Conservation (phyloP, 2,329 filamentous ascomycete species). For the Apiospora sp. region DNA sequence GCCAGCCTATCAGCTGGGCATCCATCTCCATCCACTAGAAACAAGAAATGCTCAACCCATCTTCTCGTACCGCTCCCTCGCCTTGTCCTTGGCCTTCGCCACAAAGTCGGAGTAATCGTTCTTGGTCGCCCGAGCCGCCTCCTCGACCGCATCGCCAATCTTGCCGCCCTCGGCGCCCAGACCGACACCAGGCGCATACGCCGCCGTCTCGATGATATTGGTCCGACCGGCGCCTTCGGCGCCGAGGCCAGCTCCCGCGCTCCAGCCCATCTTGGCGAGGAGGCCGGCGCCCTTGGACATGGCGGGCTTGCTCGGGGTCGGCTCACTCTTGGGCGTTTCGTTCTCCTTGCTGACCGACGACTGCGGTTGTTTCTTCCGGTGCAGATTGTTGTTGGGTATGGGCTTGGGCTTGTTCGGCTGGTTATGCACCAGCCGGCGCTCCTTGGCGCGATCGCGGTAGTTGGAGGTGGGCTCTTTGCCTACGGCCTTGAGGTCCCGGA, state of each 20-base stretch:
- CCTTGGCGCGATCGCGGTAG: slow-evolving; percentile 73
- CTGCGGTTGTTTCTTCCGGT: slow-evolving; percentile 36
- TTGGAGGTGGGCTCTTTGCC: slow-evolving; percentile 45
- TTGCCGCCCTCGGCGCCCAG: slow-evolving; percentile 75
- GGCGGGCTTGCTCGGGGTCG: slow-evolving; percentile 43
- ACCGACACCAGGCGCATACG: slow-evolving; percentile 74
- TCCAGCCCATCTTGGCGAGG: slow-evolving; percentile 79
- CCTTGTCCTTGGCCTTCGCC: slow-evolving; percentile 70
- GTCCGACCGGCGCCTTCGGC: slow-evolving; percentile 69
- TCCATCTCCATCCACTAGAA: neutral
- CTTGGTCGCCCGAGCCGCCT: slow-evolving; percentile 68
- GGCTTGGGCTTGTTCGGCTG: slow-evolving; percentile 63
- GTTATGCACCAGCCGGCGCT: slow-evolving; percentile 68
- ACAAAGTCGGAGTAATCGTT: slow-evolving; percentile 69
- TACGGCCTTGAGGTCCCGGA: slow-evolving; percentile 41
- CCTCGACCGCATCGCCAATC: slow-evolving; percentile 70
- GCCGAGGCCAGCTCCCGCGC: slow-evolving; percentile 69
- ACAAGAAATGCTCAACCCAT: slow-evolving; percentile 46
- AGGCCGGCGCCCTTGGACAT: slow-evolving; percentile 71
- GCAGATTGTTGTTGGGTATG: slow-evolving; percentile 31
- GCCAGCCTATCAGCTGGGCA: neutral
- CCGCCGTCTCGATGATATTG: slow-evolving; percentile 68
- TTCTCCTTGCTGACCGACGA: slow-evolving; percentile 42
- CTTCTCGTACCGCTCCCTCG: slow-evolving; percentile 70
- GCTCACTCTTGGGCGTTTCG: slow-evolving; percentile 46